Percentiles rank a stretch among this genome's conserved stretches.
phyloP scores from a whole-genome alignment of 371 early-diverging fungal species.

The Thermomucor indicae-seudaticae region DNA sequence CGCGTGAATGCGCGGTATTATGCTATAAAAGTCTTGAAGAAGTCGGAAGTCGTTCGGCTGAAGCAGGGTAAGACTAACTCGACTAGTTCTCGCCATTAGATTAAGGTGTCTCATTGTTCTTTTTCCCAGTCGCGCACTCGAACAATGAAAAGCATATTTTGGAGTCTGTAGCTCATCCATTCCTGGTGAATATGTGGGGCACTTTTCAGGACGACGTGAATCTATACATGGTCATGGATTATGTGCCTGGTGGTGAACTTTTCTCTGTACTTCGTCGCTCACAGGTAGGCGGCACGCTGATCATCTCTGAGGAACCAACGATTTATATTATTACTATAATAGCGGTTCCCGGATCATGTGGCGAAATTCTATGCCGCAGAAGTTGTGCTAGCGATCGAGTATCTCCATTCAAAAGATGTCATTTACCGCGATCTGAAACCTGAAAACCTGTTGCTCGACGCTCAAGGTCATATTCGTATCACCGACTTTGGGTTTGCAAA shows the following conservation, averaged over 20 bases:
- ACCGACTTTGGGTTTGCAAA: slow-evolving; percentile 99
- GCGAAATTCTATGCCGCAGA: slow-evolving; percentile 81
- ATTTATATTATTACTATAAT: neutral
- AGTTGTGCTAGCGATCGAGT: slow-evolving; percentile 74
- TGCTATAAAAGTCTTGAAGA: slow-evolving; percentile 97
- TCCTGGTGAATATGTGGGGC: slow-evolving; percentile 86
- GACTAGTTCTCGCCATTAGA: neutral
- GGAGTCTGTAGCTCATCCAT: slow-evolving; percentile 84
- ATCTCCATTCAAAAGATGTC: slow-evolving; percentile 84
- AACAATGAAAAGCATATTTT: slow-evolving; percentile 95
- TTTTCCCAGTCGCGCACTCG: slow-evolving; percentile 81
- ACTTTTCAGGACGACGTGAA: slow-evolving; percentile 89
- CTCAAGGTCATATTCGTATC: slow-evolving; percentile 96
- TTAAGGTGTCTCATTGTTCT: neutral
- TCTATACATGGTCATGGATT: slow-evolving; percentile 96
- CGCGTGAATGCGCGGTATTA: slow-evolving; percentile 76
- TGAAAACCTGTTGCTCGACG: slow-evolving; percentile 88
- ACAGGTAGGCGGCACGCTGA: slow-evolving; percentile 52
- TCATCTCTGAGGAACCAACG: neutral
- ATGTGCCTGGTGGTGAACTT: slow-evolving; percentile 93
- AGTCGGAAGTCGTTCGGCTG: slow-evolving; percentile 89
- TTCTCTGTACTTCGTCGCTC: slow-evolving; percentile 77
- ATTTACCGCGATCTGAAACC: slow-evolving; percentile 97
- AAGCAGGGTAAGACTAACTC: slow-evolving; percentile 58
- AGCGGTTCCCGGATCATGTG: slow-evolving; percentile 86